Evolutionary conservation across 768 basidiomycete genomes (phyloP).

Genomic region (Termitomyces sp.): DNA sequence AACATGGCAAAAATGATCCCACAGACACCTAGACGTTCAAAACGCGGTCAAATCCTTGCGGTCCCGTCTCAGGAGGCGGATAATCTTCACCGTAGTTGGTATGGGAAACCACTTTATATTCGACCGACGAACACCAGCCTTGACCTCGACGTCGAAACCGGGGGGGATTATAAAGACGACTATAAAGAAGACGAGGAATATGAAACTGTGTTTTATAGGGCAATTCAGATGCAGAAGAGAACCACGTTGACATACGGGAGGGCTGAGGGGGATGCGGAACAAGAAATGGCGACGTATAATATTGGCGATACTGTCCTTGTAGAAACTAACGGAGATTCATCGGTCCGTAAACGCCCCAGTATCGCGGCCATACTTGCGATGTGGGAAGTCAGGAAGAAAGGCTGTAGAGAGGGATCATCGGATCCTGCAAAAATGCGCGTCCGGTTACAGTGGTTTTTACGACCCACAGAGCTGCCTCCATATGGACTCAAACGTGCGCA

Average conservation of each 20-base stretch:
- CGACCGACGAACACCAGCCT: constrained; percentile 18
- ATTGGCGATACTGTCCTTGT: constrained; percentile 70
- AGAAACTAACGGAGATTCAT: constrained; percentile 38
- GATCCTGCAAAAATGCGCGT: constrained; percentile 42
- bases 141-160: constrained; percentile 15
- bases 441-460: constrained; percentile 72
- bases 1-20: constrained; percentile 11
- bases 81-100: constrained; percentile 20
- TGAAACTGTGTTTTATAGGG: constrained; percentile 31
- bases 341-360: constrained; percentile 43
- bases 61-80: constrained; percentile 16
- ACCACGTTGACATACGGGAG: constrained; percentile 17
- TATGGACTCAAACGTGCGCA: constrained; percentile 58
- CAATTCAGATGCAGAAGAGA: constrained; percentile 26
- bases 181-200: constrained; percentile 12
- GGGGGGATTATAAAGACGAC: constrained; percentile 2
- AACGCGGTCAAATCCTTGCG: constrained; percentile 24
- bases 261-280: constrained; percentile 11
- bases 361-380: constrained; percentile 66
- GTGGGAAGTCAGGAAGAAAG: constrained; percentile 47
- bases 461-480: constrained; percentile 56
- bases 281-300: constrained; percentile 25
- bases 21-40: constrained; percentile 26
- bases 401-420: constrained; percentile 17
- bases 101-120: constrained; percentile 18